Conservation (phyloP, 352 stramenopile genomes). For the Phytophthora fragariae region DNA sequence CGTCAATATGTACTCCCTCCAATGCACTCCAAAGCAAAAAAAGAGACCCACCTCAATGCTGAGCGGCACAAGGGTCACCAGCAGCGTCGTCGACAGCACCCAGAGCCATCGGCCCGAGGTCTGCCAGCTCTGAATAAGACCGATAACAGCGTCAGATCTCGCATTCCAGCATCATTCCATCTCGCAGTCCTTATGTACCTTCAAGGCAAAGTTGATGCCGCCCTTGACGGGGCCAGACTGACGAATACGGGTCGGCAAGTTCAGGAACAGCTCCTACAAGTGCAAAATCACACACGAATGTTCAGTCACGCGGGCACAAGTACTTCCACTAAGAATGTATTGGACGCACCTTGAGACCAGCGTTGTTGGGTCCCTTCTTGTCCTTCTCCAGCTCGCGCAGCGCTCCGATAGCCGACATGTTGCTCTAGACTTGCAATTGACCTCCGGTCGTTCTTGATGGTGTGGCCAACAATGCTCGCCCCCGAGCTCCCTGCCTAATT, state of each 20-base stretch:
- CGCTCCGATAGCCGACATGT: conserved; percentile 85
- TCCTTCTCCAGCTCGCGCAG: conserved; percentile 88
- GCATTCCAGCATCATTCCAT: background rate
- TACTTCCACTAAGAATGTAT: no score
- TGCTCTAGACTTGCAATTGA: conserved; percentile 19
- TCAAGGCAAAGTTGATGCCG: conserved; percentile 62
- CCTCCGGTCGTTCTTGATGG: conserved; percentile 32
- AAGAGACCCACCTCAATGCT: conserved; percentile 78
- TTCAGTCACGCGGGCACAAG: conserved; percentile 7
- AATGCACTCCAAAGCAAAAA: background rate
- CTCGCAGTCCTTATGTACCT: conserved; percentile 32
- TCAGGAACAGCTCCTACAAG: conserved; percentile 70
- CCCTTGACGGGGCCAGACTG: conserved; percentile 71
- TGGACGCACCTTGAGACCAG: conserved; percentile 58
- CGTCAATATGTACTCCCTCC: background rate
- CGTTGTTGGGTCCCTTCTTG: conserved; percentile 74
- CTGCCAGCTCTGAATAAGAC: conserved; percentile 51
- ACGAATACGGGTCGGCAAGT: conserved; percentile 72
- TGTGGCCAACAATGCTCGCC: conserved; percentile 49
- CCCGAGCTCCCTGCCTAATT: conserved; percentile 4
- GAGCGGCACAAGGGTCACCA: conserved; percentile 86
- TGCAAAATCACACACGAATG: conserved; percentile 1
- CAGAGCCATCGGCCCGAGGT: conserved; percentile 77
- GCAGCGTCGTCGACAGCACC: conserved; percentile 83
- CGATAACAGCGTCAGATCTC: conserved; percentile 18